Evolutionary conservation across 2,329 filamentous ascomycete species (phyloP).

Genomic region (Grosmannia penicillata): DNA sequence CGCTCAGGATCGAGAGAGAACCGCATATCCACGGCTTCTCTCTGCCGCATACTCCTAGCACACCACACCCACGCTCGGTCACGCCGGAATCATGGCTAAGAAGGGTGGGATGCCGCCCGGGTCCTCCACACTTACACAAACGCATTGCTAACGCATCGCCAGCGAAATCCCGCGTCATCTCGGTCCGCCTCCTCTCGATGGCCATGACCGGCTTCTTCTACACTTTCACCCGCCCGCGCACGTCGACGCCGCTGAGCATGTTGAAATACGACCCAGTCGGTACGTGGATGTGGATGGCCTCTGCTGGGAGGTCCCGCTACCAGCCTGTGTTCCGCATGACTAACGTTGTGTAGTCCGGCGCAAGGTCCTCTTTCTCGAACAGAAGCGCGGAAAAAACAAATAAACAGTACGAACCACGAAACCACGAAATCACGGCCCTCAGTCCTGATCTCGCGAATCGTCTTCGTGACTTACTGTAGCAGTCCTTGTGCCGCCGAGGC

Average conservation of each 20-base stretch:
- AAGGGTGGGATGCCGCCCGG: conserved; percentile 14
- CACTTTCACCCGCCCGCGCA: conserved; percentile 71
- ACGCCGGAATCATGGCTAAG: conserved; percentile 18
- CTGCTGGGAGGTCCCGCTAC: not conserved
- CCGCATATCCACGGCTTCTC: not conserved
- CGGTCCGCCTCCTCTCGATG: conserved; percentile 94
- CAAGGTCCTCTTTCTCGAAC: conserved; percentile 90
- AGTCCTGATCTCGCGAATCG: not conserved
- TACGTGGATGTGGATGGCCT: conserved; percentile 23
- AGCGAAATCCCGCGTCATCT: conserved; percentile 86
- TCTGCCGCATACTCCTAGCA: not conserved
- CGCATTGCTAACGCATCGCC: conserved; percentile 5
- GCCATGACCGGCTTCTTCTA: conserved; percentile 98
- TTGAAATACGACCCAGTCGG: conserved; percentile 96
- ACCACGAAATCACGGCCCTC: too few relatives aligned
- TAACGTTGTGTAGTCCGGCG: conserved; percentile 53
- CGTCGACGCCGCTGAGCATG: conserved; percentile 79
- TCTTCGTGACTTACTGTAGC: not conserved
- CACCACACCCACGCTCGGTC: not conserved
- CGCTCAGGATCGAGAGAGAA: too few relatives aligned
- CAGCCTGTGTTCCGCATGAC: too few relatives aligned
- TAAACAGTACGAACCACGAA: conserved; percentile 1
- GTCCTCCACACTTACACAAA: not conserved
- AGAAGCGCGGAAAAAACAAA: conserved; percentile 53
- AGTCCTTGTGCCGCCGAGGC: not conserved